phyloP scores from a whole-genome alignment of 495 filamentous ascomycete genomes.

The Penicillium daleae region DNA sequence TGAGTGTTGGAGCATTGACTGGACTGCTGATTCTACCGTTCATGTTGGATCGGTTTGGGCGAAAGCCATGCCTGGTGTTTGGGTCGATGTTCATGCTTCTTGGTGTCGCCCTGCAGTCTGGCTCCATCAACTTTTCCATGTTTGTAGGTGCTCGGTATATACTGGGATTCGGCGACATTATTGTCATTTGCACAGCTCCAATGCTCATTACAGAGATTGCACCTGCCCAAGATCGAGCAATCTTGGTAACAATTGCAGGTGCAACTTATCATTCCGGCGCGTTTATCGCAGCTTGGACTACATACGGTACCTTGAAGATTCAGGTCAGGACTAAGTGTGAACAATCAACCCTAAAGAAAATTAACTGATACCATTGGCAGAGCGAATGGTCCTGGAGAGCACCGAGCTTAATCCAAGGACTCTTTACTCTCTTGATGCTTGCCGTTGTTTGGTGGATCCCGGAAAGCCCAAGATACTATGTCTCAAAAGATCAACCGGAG shows the following conservation, averaged over 20 bases:
- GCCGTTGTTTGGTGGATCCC: slow-evolving; percentile 22
- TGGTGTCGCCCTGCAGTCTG: slow-evolving; percentile 22
- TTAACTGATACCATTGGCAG: background rate
- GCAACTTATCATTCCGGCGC: slow-evolving; percentile 24
- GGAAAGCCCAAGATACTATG: slow-evolving; percentile 23
- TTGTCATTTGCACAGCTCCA: slow-evolving; percentile 25
- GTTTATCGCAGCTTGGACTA: slow-evolving; percentile 27
- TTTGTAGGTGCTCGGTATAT: slow-evolving; percentile 28
- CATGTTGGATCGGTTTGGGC: slow-evolving; percentile 26
- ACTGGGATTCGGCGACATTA: slow-evolving; percentile 24
- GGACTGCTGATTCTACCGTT: slow-evolving; percentile 27
- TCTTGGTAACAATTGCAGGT: slow-evolving; percentile 21
- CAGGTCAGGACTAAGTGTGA: slow-evolving; percentile 7
- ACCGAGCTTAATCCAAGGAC: slow-evolving; percentile 17
- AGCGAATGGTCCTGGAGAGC: slow-evolving; percentile 25
- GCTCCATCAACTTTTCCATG: slow-evolving; percentile 24
- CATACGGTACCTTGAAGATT: slow-evolving; percentile 29
- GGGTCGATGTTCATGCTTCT: slow-evolving; percentile 31
- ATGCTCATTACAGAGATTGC: slow-evolving; percentile 27
- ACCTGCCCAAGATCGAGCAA: slow-evolving; percentile 22
- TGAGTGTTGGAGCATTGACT: slow-evolving; percentile 27
- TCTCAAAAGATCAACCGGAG: slow-evolving; percentile 43
- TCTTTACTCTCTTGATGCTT: slow-evolving; percentile 21
- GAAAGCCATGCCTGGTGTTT: slow-evolving; percentile 20
- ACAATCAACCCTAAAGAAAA: background rate